Evolutionary conservation across 2,329 filamentous ascomycete species (phyloP), one percentile per base, ranked within the genome.

Genomic region (Clonostachys chloroleuca): DNA sequence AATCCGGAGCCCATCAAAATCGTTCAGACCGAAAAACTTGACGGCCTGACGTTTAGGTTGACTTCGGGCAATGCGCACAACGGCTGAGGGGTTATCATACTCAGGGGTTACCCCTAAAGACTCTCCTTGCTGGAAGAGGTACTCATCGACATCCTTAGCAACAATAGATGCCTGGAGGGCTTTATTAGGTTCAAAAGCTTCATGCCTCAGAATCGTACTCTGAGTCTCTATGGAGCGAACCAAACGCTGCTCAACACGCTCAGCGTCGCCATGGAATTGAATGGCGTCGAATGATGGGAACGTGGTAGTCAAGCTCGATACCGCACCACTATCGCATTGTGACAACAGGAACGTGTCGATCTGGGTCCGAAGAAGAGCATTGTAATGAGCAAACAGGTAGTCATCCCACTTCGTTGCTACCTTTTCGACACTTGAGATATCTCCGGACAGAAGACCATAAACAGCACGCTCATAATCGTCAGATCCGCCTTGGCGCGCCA

Each of bases 371-470:
- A 96, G 68, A 6, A 92, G 72, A n/a, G 88, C 84, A 59, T 95
- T 96, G 72, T 94, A 94, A 62, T 92, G 84, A 35, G 86, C 84
- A 64, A 94, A 96, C 16, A 96, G 75, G 56, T 86, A 83, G 59
- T 97, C 92, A 55, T 96, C 89, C 86, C 91, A 95, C 18, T 78
- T 83, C 44, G 80, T 76, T 61, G 89, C 91, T 37, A 92, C 83
- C 53, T 81, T 81, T 59, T 89, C 83, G 12, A 95, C 89, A 45
- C 86, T 88, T 36, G 80, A 70, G 44, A 91, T 78, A 59, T 96
- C 90, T 44, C 94, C 94, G 40, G 87, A 86, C n/a, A 99, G 75
- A 12, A 96, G 70, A 30, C 90, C 92, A 61, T 96, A 96, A 0
- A 96, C 90, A 16, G 92, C 94, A 47, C 84, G 82, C 67, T 99